Evolutionary conservation across 495 filamentous ascomycete genomes (phyloP), one percentile per base, ranked within the genome.

Genomic region (Paragyromitra xinjiangensis): DNA sequence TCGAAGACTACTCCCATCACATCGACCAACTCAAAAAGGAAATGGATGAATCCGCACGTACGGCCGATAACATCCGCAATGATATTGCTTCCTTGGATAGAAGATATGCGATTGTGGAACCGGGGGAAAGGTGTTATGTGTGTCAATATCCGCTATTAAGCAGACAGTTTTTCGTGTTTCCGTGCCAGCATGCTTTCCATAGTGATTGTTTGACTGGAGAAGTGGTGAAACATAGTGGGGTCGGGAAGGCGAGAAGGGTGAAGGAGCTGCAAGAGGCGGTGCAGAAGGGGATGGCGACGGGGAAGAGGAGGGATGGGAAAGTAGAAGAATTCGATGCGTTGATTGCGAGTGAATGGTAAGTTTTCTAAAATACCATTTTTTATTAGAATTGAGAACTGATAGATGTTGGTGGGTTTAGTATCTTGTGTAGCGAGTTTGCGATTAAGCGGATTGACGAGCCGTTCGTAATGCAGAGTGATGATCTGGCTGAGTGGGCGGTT

Each of bases 101-200:
- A 48, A 89, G 95, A 4, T 99, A 98, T 81, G 95, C 95, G 2
- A 96, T 99, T 55, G 95, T 99, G 12, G 95, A 97, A 83, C 95
- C 96, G 0, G 95, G 96, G 1, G 95, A 99, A 86, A 90, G 92
- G 78, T 99, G 95, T 82, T 94, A 92, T 84, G 87, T 92, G 22
- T 99, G 95, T 81, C 89, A 90, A 4, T 83, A 97, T 56, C 96
- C 95, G 29, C 85, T 98, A 48, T 86, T 99, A 19, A 92, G 90
- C 75, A 86, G 95, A 71, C 93, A 97, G 82, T 99, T 98, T 85
- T 99, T 97, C 75, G 95, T 98, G 11, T 99, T 98, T 82, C 94
- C 95, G 0, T 99, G 95, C 83, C 95, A 98, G 85, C 95, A 99
- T 84, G 94, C 94, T 22, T 98, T 98, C 79, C 95, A 99, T 82